A percentile compares a stretch with the other conserved stretches of the same genome.
Conservation (phyloP, 306 rosid species). For the Sphenostylis stenocarpa region DNA sequence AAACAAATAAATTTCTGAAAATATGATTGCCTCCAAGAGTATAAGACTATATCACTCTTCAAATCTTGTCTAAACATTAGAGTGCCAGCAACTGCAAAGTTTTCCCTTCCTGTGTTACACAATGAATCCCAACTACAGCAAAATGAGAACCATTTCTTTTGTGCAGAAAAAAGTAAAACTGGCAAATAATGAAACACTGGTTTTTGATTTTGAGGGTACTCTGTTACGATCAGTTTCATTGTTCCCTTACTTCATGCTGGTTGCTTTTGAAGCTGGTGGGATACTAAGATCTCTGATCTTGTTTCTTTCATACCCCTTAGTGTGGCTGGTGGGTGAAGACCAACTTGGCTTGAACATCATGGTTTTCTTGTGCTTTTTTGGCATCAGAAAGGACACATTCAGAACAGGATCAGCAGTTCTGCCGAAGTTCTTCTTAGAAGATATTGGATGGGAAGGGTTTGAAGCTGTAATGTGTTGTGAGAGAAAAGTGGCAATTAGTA, state of each 20-base stretch:
- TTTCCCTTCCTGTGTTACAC: neutral
- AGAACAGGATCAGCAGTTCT: constrained; percentile 59
- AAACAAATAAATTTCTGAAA: no score
- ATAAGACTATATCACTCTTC: neutral
- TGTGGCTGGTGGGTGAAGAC: constrained; percentile 57
- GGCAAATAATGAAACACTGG: constrained; percentile 24
- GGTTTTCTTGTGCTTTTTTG: constrained; percentile 67
- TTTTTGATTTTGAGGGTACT: constrained; percentile 58
- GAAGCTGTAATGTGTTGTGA: constrained; percentile 50
- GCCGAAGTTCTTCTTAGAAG: constrained; percentile 64
- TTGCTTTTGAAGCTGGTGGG: constrained; percentile 76
- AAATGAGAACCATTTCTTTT: constrained; percentile 16
- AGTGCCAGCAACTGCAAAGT: neutral
- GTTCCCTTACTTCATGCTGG: constrained; percentile 76
- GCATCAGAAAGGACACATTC: constrained; percentile 44
- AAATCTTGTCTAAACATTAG: neutral
- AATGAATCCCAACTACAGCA: neutral
- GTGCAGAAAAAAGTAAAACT: neutral
- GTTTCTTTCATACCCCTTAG: constrained; percentile 57
- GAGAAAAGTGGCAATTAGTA: constrained; percentile 50
- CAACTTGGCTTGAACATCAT: constrained; percentile 48
- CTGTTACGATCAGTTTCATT: constrained; percentile 50
- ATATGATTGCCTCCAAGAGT: neutral
- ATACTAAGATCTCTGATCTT: constrained; percentile 48
- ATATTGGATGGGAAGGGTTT: constrained; percentile 57